Evolutionary conservation across 1,284 basidiomycete species (phyloP), one percentile per base, ranked within the genome.

Genomic region (Sanghuangporus weigelae): DNA sequence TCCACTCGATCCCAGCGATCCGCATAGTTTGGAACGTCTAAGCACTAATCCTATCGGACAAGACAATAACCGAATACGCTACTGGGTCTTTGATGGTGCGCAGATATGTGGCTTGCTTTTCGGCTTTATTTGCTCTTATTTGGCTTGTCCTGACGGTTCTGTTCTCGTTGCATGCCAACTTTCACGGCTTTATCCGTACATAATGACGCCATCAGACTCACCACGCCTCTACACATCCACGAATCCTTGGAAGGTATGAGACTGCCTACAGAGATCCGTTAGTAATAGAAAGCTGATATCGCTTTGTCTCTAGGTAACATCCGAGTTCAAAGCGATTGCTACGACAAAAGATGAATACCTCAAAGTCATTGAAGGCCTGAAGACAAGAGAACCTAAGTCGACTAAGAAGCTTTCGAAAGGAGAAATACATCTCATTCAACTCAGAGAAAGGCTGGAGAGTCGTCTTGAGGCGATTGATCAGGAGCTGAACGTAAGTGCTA

Each of bases 31-130:
- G 71, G 83, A 86, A 68, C 80, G 76, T 50, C 74, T 93, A 56
- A 81, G 84, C 66, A 76, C 90, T 53, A 65, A 81, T 59, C 91
- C 90, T 26, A 71, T 92, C 26, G 90, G 91, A 54, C 89, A 90
- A 69, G 90, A 93, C 72, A 75, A 71, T 56, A 78, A 81, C 66
- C 82, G 88, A 63, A 89, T 84, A 74, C 87, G 90, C 59, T 93
- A 85, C 73, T 93, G 90, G 90, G 76, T 86, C 67, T 82, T 83
- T 73, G 90, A 92, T 83, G 87, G 90, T 93, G 77, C 79, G 90
- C 89, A 77, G 77, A 75, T 76, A 68, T 76, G 72, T 71, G 68
- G 70, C 73, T 73, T 73, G 58, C 14, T 51, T 64, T 70, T 73
- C 69, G 74, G 75, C 69, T 67, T 40, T 86, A 84, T 89, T 90